These are phyloP conservation scores for Mortierella alpina DNA, from an alignment of 192 early-diverging fungal species.

Conservation along the genomic window DNA sequence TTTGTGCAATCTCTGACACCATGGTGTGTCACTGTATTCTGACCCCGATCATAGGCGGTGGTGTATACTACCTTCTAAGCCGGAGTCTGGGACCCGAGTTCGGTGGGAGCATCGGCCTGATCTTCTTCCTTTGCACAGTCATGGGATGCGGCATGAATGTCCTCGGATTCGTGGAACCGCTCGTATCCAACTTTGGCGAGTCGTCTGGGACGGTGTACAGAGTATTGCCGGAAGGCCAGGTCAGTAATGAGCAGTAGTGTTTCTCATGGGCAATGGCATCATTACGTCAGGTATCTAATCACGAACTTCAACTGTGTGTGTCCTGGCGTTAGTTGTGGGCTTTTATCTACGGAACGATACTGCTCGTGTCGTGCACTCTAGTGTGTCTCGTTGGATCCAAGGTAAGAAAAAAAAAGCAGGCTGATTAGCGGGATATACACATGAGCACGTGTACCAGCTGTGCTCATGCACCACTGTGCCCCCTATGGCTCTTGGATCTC, in stretches of 20 bases:
- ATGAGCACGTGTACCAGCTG: too few relatives aligned
- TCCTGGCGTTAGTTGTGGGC: slow-evolving; percentile 48
- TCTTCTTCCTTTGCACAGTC: slow-evolving; percentile 70
- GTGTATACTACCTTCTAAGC: slow-evolving; percentile 76
- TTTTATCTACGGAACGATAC: slow-evolving; percentile 66
- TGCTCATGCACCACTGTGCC: too few relatives aligned
- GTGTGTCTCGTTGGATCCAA: slow-evolving; percentile 70
- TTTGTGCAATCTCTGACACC: not conserved
- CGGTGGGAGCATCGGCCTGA: slow-evolving; percentile 76
- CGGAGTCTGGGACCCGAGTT: slow-evolving; percentile 78
- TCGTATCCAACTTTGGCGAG: slow-evolving; percentile 72
- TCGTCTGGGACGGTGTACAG: slow-evolving; percentile 58
- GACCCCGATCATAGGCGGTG: slow-evolving; percentile 59
- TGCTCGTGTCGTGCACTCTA: slow-evolving; percentile 64
- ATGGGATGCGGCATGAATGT: slow-evolving; percentile 70
- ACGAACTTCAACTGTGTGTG: not conserved
- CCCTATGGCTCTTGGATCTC: too few relatives aligned
- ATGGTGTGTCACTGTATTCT: not conserved
- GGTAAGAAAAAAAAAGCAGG: slow-evolving; percentile 23
- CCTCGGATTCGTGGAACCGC: slow-evolving; percentile 74
- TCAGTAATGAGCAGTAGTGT: not conserved
- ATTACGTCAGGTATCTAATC: not conserved
- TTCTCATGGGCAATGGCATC: not conserved
- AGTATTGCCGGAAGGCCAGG: slow-evolving; percentile 65
- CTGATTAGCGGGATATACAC: too few relatives aligned